Conservation (phyloP, 768 basidiomycete genomes). For the Myochromella boudieri region DNA sequence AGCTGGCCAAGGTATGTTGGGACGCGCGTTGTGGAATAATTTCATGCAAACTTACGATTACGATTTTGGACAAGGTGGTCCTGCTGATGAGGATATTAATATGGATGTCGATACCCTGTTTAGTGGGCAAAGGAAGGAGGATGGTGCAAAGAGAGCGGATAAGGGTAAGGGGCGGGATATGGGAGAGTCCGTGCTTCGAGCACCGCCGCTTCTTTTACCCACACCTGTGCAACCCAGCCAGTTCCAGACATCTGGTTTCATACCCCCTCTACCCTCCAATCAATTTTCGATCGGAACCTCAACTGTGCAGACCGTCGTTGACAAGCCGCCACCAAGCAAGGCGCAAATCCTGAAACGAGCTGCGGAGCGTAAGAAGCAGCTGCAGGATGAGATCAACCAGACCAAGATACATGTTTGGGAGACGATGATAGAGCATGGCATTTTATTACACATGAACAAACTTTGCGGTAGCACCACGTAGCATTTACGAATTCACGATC, state of each 20-base stretch:
- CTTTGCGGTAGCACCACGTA: conserved; percentile 17
- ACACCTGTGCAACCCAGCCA: neutral
- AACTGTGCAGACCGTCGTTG: too few species aligned
- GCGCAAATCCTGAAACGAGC: conserved; percentile 53
- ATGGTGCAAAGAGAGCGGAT: neutral
- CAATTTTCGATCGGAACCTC: too few species aligned
- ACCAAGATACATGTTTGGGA: conserved; percentile 75
- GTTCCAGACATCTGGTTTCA: too few species aligned
- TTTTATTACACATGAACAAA: conserved; percentile 47
- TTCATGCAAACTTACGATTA: conserved; percentile 18
- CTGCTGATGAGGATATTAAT: conserved; percentile 7
- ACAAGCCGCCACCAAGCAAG: conserved; percentile 25
- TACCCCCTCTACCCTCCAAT: too few species aligned
- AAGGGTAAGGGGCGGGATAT: conserved; percentile 28
- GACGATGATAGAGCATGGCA: conserved; percentile 68
- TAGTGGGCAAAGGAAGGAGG: neutral
- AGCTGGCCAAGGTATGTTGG: conserved; percentile 28
- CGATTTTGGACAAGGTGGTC: conserved; percentile 8
- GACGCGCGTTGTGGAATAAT: conserved; percentile 15
- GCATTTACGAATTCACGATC: neutral
- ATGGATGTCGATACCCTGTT: neutral
- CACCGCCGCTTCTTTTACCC: neutral
- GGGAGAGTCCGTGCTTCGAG: neutral
- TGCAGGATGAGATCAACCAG: conserved; percentile 55
- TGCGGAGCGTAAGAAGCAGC: conserved; percentile 47